Conservation (phyloP, 768 basidiomycete genomes). For the Austroboletus festivus region DNA sequence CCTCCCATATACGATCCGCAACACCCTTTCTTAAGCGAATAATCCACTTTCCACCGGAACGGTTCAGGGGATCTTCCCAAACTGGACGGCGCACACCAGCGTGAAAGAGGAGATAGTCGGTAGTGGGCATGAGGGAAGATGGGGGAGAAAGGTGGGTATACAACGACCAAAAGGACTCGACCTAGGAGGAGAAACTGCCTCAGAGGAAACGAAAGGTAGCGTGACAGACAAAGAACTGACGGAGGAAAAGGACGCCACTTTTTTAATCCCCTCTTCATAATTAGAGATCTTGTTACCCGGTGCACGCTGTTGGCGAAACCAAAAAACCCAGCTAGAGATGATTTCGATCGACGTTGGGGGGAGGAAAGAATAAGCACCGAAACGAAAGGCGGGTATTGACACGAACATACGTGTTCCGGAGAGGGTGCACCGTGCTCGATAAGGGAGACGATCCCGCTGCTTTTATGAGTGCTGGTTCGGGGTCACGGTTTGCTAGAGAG, state of each 20-base stretch:
- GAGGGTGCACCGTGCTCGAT: slow-evolving; percentile 57
- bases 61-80: slow-evolving; percentile 94
- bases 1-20: slow-evolving; percentile 89
- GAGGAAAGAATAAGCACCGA: slow-evolving; percentile 15
- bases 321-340: slow-evolving; percentile 76
- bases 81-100: slow-evolving; percentile 81
- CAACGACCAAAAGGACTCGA: slow-evolving; percentile 94
- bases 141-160: slow-evolving; percentile 90
- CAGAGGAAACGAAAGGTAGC: slow-evolving; percentile 2
- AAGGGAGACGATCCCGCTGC: slow-evolving; percentile 24
- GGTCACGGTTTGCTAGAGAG: slow-evolving; percentile 41
- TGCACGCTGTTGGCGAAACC: slow-evolving; percentile 87
- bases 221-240: slow-evolving; percentile 40
- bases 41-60: slow-evolving; percentile 91
- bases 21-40: slow-evolving; percentile 89
- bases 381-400: slow-evolving; percentile 16
- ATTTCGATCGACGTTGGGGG: slow-evolving; percentile 13
- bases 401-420: slow-evolving; percentile 84
- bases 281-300: slow-evolving; percentile 87
- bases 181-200: slow-evolving; percentile 43
- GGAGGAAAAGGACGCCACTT: slow-evolving; percentile 85
- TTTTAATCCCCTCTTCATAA: slow-evolving; percentile 95
- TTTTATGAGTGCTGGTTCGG: slow-evolving; percentile 39
- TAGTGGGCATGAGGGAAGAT: slow-evolving; percentile 79
- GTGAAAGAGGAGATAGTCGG: slow-evolving; percentile 93